Base-by-base conservation (phyloP, 768 basidiomycete genomes). In the Boletus barrowsii region DNA sequence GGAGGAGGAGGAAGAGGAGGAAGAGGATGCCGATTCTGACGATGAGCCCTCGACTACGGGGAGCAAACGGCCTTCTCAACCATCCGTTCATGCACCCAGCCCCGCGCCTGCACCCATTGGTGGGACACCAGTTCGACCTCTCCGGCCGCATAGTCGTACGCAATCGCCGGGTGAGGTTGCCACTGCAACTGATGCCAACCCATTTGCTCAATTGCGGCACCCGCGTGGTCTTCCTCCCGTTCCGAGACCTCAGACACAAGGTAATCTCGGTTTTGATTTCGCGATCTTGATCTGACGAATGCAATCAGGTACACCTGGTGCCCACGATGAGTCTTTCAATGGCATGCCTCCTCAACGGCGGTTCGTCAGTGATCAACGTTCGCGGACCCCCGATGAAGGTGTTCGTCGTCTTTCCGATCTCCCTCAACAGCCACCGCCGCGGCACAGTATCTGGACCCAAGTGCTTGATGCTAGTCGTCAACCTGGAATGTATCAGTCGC, bases 391-490 rank as follows among this genome's bases (percentile, higher is more conserved):
- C 58, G 78, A 82, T 54, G 85, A 86, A 24, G 81, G 82, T 54
- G 76, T 71, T 22, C 82, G 80, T 17, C 77, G 76, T 15, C 83
- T 86, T 54, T 76, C 83, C 18, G 82, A 84, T 7, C 72, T 77
- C 53, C 79, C 81, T 35, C 75, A 77, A 22, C 63, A 53, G 78
- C 55, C 55, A 2, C 72, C 82, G 42, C 73, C 82, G 29, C 81
- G 88, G 42, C 87, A 89, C 51, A 82, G 75, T 45, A 79, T 95
- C 53, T 98, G 94, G 95, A 93, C 88, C 63, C 87, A 91, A 67
- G 90, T 89, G 43, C 83, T 95, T 57, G 90, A 95, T 53, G 79
- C 85, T 41, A 79, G 82, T 26, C 80, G 78, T 40, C 75, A 78
- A 41, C 71, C 78, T 42, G 79, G 77, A 54, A 68, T 72, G 17